Conservation (phyloP, 305 asterid species). For the Withania somnifera region DNA sequence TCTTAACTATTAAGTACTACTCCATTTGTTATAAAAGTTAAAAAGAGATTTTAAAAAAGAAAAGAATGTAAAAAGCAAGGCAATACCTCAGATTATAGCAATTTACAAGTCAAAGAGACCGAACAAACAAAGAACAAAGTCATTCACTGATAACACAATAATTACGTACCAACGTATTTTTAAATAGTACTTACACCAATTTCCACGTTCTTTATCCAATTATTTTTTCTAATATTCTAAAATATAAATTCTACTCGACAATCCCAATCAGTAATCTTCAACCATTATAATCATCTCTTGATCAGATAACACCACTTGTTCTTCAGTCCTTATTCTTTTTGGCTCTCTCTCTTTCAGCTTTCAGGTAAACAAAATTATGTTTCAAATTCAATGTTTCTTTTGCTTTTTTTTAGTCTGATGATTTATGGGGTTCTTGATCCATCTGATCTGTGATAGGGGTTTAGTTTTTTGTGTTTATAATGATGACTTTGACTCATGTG, state of each 20-base stretch:
- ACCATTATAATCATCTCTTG: constrained; percentile 9
- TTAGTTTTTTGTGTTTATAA: constrained; percentile 12
- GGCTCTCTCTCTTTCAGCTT: constrained; percentile 15
- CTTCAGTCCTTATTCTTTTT: constrained; percentile 15
- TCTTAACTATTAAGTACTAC: neutral
- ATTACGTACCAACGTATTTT: neutral
- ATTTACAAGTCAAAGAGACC: neutral
- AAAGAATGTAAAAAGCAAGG: neutral
- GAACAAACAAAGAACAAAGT: neutral
- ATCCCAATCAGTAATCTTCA: constrained; percentile 20
- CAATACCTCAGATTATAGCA: neutral
- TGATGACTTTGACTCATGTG: constrained; percentile 15
- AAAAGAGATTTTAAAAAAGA: no score
- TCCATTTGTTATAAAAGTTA: no score
- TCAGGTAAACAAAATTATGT: constrained; percentile 20
- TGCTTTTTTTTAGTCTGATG: neutral
- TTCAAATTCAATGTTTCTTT: neutral
- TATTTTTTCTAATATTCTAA: neutral
- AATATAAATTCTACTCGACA: constrained; percentile 1
- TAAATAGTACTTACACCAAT: no score
- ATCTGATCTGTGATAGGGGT: constrained; percentile 17
- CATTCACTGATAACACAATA: neutral
- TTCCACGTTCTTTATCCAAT: constrained; percentile 11
- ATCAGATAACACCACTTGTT: constrained; percentile 34
- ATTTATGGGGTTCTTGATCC: constrained; percentile 12